Base-by-base conservation (phyloP, 805 yeast genomes). In the Priceomyces haplophilus region DNA sequence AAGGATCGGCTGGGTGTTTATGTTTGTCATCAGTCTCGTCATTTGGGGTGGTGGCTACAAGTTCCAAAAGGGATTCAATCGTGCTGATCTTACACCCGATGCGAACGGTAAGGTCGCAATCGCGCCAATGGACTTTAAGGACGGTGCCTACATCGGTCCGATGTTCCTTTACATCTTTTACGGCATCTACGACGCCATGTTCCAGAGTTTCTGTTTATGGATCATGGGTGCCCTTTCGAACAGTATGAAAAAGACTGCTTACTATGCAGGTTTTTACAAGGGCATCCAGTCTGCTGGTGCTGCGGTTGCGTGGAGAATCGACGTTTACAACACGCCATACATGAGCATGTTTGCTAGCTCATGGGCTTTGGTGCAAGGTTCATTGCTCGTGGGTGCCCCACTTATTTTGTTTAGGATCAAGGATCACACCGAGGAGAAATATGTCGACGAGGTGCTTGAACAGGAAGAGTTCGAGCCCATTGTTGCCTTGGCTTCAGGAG, bases 251-350 rank as follows among this genome's bases (percentile, higher is more conserved):
- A 76, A 73, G 57, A 64, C 69, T 31, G 79, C 82, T 19, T 58
- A 79, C 45, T 76, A 77, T 52, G 80, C 82, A 15, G 83, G 83
- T 32, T 76, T 76, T 58, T 80, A 79, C 65, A 81, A 81, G 65
- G 79, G 82, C 44, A 59, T 81, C 45, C 85, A 80, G 62, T 73
- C 80, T 32, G 84, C 83, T 7, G 83, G 82, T 55, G 79, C 80
- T 11, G 85, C 80, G 18, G 66, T 80, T 37, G 74, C 73, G 11
- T 81, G 83, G 84, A 63, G 80, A 51, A 59, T 78, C 47, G 83
- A 79, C 53, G 72, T 78, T 23, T 45, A 64, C 27, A 58, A 53
- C 10, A 46, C 43, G 21, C 47, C 65, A 7, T 80, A 68, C 56
- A 62, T 64, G 52, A 53, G 54, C 30, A 54, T 76, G 56, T 78